Conservation (phyloP, 2,329 filamentous ascomycete species). For the Colletotrichum neosansevieriae region DNA sequence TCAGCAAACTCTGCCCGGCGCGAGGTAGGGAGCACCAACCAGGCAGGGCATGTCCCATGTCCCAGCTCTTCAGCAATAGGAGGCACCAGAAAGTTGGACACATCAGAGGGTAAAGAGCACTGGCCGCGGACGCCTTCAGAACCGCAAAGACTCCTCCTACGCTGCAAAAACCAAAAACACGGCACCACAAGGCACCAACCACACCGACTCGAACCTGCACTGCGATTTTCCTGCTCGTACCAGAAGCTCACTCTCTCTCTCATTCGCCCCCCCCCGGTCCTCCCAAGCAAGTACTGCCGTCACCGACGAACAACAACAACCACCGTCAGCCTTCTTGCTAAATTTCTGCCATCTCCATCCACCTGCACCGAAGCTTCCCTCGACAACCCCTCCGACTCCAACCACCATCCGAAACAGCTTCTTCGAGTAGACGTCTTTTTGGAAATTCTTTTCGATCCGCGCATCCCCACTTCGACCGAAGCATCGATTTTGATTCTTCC, state of each 20-base stretch:
- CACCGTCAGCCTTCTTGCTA: conserved; percentile 35
- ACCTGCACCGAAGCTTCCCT: conserved; percentile 39
- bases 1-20: conserved; percentile 32
- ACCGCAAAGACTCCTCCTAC: conserved; percentile 5
- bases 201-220: conserved; percentile 20
- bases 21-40: conserved; percentile 1
- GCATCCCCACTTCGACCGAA: conserved; percentile 31
- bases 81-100: conserved; percentile 8
- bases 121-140: conserved; percentile 26
- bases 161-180: not conserved
- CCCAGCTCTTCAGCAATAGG: not conserved
- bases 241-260: conserved; percentile 35
- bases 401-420: conserved; percentile 26
- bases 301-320: conserved; percentile 41
- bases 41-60: not conserved
- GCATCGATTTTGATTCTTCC: conserved; percentile 23
- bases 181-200: conserved; percentile 21
- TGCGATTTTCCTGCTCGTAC: conserved; percentile 20
- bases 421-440: conserved; percentile 28
- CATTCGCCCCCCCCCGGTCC: conserved; percentile 37
- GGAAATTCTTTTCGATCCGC: conserved; percentile 28
- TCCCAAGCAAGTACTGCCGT: conserved; percentile 29
- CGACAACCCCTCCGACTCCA: conserved; percentile 38
- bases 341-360: conserved; percentile 41
- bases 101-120: not conserved